Evolutionary conservation across 73 alveolate genomes (phyloP), one percentile per base, ranked within the genome.

Genomic region (Paramecium sexaurelia): DNA sequence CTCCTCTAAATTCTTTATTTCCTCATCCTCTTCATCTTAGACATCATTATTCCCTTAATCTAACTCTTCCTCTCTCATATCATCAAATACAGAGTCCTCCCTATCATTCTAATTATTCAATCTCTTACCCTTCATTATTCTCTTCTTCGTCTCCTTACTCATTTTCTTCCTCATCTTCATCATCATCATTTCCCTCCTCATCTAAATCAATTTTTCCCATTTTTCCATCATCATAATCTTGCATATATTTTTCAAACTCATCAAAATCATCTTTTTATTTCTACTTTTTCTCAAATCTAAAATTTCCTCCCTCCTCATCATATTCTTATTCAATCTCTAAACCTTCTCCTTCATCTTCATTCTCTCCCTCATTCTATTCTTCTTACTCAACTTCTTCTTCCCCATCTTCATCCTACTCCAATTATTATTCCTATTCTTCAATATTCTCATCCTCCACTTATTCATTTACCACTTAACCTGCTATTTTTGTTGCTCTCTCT

Each of bases 71-170:
- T 86, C 94, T 68, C 85, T 88, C 69, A 68, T 56, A 26, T 88
- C 94, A 69, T 88, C 94, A 69, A 68, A 68, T 39, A 43, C 87
- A 8, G 87, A 37, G 35, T 88, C 87, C 55, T 88, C 94, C 20
- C 94, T 88, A 69, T 9, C 13, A 88, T 51, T 10, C 15, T 41
- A 69, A n/a, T 20, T 32, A 29, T 20, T 29, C 39, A 39, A 61
- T 85, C 29, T 51, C 24, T 57, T 57, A 66, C 69, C 73, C 94
- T n/a, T 86, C 85, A 67, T 86, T 35, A 19, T 56, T 40, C 3
- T 61, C 20, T 20, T 55, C 93, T 0, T 75, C 32, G 7, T 61
- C 33, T 61, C 27, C 29, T 57, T 86, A 27, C 9, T 86, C 36
- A 3, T 86, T 85, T 24, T 88, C 85, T 40, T 56, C 75, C 1